Conservation (phyloP, 495 filamentous ascomycete genomes). For the Lepraria neglecta region DNA sequence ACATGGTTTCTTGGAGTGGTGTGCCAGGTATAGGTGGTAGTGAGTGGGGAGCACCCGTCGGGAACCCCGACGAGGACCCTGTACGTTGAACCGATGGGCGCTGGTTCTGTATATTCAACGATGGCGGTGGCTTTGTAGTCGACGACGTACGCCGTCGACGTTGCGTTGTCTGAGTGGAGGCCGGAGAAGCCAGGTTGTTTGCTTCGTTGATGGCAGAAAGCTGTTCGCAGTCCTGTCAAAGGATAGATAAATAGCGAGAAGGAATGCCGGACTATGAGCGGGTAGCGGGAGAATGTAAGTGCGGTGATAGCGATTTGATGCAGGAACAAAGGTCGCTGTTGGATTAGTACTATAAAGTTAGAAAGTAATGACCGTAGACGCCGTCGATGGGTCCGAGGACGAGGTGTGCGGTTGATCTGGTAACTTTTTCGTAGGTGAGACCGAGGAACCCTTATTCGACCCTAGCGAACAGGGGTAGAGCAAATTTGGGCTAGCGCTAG, state of each 20-base stretch:
- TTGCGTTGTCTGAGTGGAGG: conserved; percentile 24
- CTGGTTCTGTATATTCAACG: conserved; percentile 24
- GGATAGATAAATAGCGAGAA: neutral
- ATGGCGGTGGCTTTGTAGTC: conserved; percentile 21
- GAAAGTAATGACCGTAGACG: neutral
- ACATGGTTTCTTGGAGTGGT: conserved; percentile 48
- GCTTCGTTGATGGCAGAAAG: neutral
- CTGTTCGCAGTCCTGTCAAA: conserved; percentile 2
- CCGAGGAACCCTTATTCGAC: neutral
- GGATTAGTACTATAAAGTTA: neutral
- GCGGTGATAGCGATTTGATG: neutral
- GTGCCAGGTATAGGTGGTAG: conserved; percentile 28
- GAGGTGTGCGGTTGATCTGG: neutral
- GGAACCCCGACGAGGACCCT: conserved; percentile 28
- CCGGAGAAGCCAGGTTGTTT: conserved; percentile 27
- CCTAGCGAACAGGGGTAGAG: conserved; percentile 8
- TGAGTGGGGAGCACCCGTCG: conserved; percentile 28
- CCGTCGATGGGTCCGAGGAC: neutral
- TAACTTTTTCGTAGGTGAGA: neutral
- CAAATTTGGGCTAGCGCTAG: conserved; percentile 9
- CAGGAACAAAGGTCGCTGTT: neutral
- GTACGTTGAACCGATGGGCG: conserved; percentile 21
- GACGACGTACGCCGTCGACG: conserved; percentile 29
- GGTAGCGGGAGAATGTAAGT: neutral
- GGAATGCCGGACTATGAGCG: conserved; percentile 5